phyloP scores from a whole-genome alignment of 805 yeast species.

The Ogataea thermomethanolica region DNA sequence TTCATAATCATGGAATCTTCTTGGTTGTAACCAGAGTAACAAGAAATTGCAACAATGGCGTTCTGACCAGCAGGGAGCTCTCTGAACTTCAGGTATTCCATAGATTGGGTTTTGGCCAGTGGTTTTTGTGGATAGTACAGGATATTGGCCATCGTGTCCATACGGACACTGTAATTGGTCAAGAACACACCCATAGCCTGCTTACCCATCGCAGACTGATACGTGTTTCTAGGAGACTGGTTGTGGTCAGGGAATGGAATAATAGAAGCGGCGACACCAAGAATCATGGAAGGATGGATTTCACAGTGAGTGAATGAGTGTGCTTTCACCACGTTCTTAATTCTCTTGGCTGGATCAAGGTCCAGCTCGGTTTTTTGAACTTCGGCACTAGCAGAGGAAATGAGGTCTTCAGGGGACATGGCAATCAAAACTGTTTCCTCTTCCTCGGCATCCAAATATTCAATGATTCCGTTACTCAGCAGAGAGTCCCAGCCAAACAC shows the following conservation, averaged over 20 bases:
- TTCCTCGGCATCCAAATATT: constrained; percentile 97
- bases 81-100: constrained; percentile 96
- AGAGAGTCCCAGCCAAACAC: constrained; percentile 80
- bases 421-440: constrained; percentile 98
- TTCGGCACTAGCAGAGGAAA: constrained; percentile 44
- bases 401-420: constrained; percentile 96
- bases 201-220: constrained; percentile 99
- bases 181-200: constrained; percentile 99
- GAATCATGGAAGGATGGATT: constrained; percentile 97
- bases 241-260: constrained; percentile 99
- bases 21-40: constrained; percentile 98
- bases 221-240: constrained; percentile 98
- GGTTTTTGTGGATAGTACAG: constrained; percentile 98
- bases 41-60: constrained; percentile 96
- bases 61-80: constrained; percentile 99
- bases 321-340: constrained; percentile 51
- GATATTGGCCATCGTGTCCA: constrained; percentile 99
- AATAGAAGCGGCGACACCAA: constrained; percentile 97
- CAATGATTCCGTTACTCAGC: constrained; percentile 83
- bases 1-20: constrained; percentile 99
- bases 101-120: constrained; percentile 93
- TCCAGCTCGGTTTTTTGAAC: constrained; percentile 38
- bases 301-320: constrained; percentile 98
- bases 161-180: constrained; percentile 92
- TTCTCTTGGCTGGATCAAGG: constrained; percentile 78